A percentile compares a stretch with the other conserved stretches of the same genome.
Evolutionary conservation across 1,284 basidiomycete species (phyloP).

Genomic region (Rhodofomes roseus): DNA sequence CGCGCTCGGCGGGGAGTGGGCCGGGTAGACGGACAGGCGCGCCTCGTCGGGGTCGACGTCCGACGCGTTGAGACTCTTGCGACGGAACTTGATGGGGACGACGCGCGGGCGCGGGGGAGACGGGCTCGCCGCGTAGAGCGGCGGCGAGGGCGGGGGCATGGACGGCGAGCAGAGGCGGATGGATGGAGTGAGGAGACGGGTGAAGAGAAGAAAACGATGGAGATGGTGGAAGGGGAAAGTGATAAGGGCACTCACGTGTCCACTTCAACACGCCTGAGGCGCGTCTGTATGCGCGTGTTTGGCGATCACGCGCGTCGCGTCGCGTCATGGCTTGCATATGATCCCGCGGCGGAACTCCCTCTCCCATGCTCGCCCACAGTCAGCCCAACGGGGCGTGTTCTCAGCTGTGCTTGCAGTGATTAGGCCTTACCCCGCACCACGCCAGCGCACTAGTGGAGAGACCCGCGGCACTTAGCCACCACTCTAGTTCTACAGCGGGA

Average conservation of each 20-base stretch:
- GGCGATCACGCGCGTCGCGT: constrained; percentile 17
- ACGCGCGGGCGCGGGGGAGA: constrained; percentile 8
- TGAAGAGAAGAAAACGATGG: neutral
- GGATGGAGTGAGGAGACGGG: constrained; percentile 1
- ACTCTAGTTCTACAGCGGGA: constrained; percentile 73
- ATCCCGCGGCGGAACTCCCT: neutral
- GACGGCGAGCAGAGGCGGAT: neutral
- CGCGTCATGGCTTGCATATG: constrained; percentile 9
- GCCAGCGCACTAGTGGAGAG: neutral
- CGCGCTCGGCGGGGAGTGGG: constrained; percentile 1
- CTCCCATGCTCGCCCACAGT: neutral
- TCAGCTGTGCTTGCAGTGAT: too few relatives aligned
- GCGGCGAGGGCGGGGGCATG: neutral
- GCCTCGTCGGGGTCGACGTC: constrained; percentile 10
- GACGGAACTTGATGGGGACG: constrained; percentile 19
- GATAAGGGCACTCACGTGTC: constrained; percentile 11
- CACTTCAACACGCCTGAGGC: constrained; percentile 17
- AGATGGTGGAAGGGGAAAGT: constrained; percentile 4
- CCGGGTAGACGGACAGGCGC: constrained; percentile 7
- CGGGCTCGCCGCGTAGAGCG: neutral
- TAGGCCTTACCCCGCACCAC: too few relatives aligned
- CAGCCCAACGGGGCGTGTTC: too few relatives aligned
- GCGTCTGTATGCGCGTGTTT: constrained; percentile 24
- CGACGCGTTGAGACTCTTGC: constrained; percentile 20
- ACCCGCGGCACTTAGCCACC: constrained; percentile 4